Evolutionary conservation across 2,329 filamentous ascomycete species (phyloP).

Genomic region (Aureobasidium sp.): DNA sequence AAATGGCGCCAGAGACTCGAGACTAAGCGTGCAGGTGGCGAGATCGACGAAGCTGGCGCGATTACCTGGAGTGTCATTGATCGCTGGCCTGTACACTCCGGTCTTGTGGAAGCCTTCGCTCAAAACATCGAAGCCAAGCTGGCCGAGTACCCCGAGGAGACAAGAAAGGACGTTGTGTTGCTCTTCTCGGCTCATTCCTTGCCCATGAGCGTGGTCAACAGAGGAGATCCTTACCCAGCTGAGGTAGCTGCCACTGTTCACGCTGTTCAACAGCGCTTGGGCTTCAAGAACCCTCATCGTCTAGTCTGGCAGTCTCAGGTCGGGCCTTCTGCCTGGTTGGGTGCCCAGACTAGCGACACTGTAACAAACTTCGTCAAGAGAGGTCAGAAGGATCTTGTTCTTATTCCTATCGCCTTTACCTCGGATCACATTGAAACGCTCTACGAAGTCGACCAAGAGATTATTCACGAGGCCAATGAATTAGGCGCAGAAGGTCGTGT

Average conservation of each 20-base stretch:
- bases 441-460: constrained; percentile 87
- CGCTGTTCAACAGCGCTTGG: constrained; percentile 88
- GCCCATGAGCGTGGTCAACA: constrained; percentile 95
- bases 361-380: constrained; percentile 85
- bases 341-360: constrained; percentile 82
- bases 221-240: constrained; percentile 88
- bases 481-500: constrained; percentile 58
- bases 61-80: constrained; percentile 98
- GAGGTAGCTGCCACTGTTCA: constrained; percentile 95
- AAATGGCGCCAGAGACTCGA: constrained; percentile 89
- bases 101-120: constrained; percentile 85
- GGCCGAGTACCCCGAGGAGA: constrained; percentile 73
- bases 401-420: constrained; percentile 95
- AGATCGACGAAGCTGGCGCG: constrained; percentile 51
- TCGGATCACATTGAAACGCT: constrained; percentile 99
- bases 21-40: constrained; percentile 56
- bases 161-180: constrained; percentile 71
- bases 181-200: constrained; percentile 94
- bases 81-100: constrained; percentile 87
- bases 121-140: constrained; percentile 85
- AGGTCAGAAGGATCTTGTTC: constrained; percentile 81
- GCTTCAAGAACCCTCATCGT: constrained; percentile 83
- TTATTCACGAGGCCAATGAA: constrained; percentile 80
- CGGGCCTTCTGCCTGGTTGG: constrained; percentile 89
- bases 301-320: constrained; percentile 98